These are phyloP conservation scores for Hanseniaspora jakobsenii DNA, from an alignment of 805 yeast genomes.

Conservation along the genomic window DNA sequence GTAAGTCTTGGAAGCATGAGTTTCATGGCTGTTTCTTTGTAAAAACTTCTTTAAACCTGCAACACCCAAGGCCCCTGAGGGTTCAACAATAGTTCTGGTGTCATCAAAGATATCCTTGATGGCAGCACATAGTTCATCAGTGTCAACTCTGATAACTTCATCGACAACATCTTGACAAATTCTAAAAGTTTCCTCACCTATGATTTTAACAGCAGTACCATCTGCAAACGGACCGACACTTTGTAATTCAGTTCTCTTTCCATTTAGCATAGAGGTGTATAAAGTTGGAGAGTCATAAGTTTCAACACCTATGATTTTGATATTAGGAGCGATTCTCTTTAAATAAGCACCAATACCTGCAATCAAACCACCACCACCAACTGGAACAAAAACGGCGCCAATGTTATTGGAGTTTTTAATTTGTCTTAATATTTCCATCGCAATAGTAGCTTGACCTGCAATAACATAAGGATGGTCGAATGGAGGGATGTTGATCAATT, in stretches of 20 bases:
- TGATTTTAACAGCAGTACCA: constrained; percentile 87
- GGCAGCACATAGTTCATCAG: constrained; percentile 95
- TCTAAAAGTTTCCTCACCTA: constrained; percentile 87
- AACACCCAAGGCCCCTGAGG: constrained; percentile 91
- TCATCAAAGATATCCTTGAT: constrained; percentile 94
- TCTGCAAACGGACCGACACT: constrained; percentile 96
- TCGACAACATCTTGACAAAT: constrained; percentile 70
- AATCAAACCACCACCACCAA: constrained; percentile 95
- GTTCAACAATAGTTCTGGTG: constrained; percentile 86
- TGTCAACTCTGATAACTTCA: constrained; percentile 70
- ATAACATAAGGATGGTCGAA: constrained; percentile 95
- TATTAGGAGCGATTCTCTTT: constrained; percentile 95
- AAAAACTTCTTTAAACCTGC: constrained; percentile 88
- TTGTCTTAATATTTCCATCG: constrained; percentile 84
- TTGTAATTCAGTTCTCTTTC: constrained; percentile 44
- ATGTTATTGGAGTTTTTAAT: constrained; percentile 49
- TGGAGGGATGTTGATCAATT: constrained; percentile 88
- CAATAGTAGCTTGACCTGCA: constrained; percentile 98
- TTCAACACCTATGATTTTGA: constrained; percentile 90
- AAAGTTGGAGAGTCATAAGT: constrained; percentile 93
- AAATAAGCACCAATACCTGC: constrained; percentile 85
- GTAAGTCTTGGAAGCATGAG: constrained; percentile 58
- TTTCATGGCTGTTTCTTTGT: constrained; percentile 50
- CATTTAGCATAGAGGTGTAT: constrained; percentile 50
- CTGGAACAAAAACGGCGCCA: constrained; percentile 79